These are phyloP conservation scores for Fusarium clavum DNA, from an alignment of 2,329 filamentous ascomycete species.

Conservation along the genomic window DNA sequence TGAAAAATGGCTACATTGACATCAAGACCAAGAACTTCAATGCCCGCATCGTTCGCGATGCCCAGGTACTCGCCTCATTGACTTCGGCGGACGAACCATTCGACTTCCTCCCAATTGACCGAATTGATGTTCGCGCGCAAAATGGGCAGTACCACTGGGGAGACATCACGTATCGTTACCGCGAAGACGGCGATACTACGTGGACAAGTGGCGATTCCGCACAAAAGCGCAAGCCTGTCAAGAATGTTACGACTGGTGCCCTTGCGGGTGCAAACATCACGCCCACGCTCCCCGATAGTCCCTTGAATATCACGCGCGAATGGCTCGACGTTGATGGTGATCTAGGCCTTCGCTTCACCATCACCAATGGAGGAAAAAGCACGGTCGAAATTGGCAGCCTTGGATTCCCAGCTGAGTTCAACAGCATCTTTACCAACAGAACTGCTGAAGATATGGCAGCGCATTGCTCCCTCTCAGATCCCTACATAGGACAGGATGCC, in stretches of 20 bases:
- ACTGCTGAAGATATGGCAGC: conserved; percentile 60
- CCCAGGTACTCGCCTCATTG: conserved; percentile 63
- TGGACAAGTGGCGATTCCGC: conserved; percentile 65
- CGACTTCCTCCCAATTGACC: conserved; percentile 67
- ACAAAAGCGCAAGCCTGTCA: conserved; percentile 49
- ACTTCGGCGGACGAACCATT: conserved; percentile 56
- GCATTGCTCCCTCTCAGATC: conserved; percentile 67
- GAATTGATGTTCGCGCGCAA: conserved; percentile 58
- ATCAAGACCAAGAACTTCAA: conserved; percentile 57
- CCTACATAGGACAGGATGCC: conserved; percentile 69
- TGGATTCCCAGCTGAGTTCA: conserved; percentile 70
- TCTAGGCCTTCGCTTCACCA: conserved; percentile 62
- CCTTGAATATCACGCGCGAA: conserved; percentile 61
- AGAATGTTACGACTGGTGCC: conserved; percentile 29
- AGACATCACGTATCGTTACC: conserved; percentile 67
- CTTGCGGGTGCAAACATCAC: conserved; percentile 56
- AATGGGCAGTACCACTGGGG: conserved; percentile 69
- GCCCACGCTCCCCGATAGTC: conserved; percentile 55
- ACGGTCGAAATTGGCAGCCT: conserved; percentile 66
- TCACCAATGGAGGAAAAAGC: conserved; percentile 57
- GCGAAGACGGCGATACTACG: conserved; percentile 49
- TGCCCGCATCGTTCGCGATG: conserved; percentile 56
- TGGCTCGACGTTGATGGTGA: conserved; percentile 64
- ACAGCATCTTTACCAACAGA: conserved; percentile 69
- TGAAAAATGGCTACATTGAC: conserved; percentile 55